These are phyloP conservation scores for Aegle marmelos DNA, from an alignment of 345 rosid species.

Conservation along the genomic window DNA sequence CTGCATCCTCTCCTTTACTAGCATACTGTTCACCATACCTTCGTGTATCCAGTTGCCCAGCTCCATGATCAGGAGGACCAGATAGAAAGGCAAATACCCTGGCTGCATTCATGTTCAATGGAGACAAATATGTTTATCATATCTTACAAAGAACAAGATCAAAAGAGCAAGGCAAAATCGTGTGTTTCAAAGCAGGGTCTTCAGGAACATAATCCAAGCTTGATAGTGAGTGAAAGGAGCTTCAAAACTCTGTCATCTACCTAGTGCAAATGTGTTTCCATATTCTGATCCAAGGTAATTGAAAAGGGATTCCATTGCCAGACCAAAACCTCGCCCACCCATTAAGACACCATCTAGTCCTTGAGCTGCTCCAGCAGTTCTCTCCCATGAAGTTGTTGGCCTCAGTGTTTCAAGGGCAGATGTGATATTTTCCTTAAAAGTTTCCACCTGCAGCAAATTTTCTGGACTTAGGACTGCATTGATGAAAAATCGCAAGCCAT, in stretches of 20 bases:
- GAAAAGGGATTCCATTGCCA: slow-evolving; percentile 91
- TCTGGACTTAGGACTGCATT: background rate
- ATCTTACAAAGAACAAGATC: background rate
- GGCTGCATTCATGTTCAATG: slow-evolving; percentile 56
- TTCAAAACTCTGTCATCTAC: slow-evolving; percentile 39
- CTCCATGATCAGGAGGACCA: slow-evolving; percentile 99
- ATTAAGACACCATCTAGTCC: slow-evolving; percentile 80
- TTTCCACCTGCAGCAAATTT: slow-evolving; percentile 62
- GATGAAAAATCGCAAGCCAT: background rate
- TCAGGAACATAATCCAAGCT: background rate
- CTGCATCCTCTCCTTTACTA: slow-evolving; percentile 98
- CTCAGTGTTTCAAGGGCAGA: slow-evolving; percentile 93
- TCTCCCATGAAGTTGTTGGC: slow-evolving; percentile 96
- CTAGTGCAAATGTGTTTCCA: slow-evolving; percentile 93
- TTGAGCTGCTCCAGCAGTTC: slow-evolving; percentile 76
- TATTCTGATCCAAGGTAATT: slow-evolving; percentile 95
- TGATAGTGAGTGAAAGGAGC: slow-evolving; percentile 14
- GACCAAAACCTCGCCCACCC: slow-evolving; percentile 98
- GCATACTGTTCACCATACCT: slow-evolving; percentile 99
- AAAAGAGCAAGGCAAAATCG: slow-evolving; percentile 2
- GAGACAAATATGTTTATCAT: slow-evolving; percentile 11
- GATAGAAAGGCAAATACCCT: slow-evolving; percentile 93
- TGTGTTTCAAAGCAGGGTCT: background rate
- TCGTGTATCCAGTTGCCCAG: slow-evolving; percentile 95
- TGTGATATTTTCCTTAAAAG: slow-evolving; percentile 86